Base-by-base conservation (phyloP, 2,329 filamentous ascomycete species). In the Trichophyton verrucosum region DNA sequence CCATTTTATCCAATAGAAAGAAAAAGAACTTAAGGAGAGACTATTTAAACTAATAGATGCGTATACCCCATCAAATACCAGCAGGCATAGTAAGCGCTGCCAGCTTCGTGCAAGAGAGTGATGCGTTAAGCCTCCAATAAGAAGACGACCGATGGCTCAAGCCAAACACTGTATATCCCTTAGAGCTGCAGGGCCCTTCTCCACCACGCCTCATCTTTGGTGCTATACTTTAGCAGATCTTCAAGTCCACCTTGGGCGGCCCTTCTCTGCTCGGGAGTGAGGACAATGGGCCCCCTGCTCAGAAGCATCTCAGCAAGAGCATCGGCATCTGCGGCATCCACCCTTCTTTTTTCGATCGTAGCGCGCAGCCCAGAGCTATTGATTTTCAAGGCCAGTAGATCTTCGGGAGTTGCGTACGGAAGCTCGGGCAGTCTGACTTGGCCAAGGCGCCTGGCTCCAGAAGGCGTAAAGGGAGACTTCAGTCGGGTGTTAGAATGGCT, bases 361-460 rank as follows among this genome's bases (percentile, higher is more conserved):
- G 51, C 51, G 6, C 51, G 58, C 58, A 62, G 30, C 33, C 61
- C 61, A 36, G 58, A 62, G 22, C 36, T 53, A 51, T 58, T 61
- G 11, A 62, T 61, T 27, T 62, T 62, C 20, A 62, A 36, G 9
- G 55, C 61, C 13, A 62, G 53, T 6, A 62, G 58, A 36, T 62
- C 61, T 15, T 17, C 15, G 2, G 57, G n/a, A 44, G 61, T 60
- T 40, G 60, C 60, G 27, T 61, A 61, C 15, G 61, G 59, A 49
- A 61, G 61, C 11, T 17, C 20, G 9, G 38, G 20, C 13, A 11
- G 24, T 7, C 58, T 36, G 38, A 60, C 24, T 15, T 17, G 5
- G 24, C 38, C 38, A 27, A 62, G 36, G 8, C 24, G 5, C n/a
- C n/a, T 38, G 27, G 30, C 61, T n/a, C 53, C 59, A 40, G 13